phyloP scores from a whole-genome alignment of 352 stramenopile genomes.

The Halophytophthora polymorphica region DNA sequence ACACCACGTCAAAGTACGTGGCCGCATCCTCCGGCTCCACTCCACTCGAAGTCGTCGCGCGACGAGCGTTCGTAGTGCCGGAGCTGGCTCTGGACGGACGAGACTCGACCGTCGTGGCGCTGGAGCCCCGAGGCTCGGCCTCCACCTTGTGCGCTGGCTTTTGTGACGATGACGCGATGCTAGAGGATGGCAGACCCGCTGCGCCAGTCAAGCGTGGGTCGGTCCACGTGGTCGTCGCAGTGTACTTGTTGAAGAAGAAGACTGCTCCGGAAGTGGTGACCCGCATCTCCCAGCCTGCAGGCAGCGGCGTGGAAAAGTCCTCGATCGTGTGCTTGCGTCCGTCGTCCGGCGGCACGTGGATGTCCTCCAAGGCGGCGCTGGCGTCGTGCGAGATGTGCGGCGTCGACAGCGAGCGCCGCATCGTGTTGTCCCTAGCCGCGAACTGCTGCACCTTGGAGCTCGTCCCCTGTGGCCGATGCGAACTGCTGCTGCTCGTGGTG shows the following conservation, averaged over 20 bases:
- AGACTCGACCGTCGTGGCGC: slow-evolving; percentile 10
- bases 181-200: slow-evolving; percentile 8
- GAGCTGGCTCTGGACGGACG: slow-evolving; percentile 20
- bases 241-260: slow-evolving; percentile 79
- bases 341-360: slow-evolving; percentile 52
- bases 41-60: background rate
- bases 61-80: slow-evolving; percentile 7
- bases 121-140: slow-evolving; percentile 6
- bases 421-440: slow-evolving; percentile 22
- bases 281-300: slow-evolving; percentile 79
- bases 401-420: slow-evolving; percentile 42
- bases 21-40: slow-evolving; percentile 12
- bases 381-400: slow-evolving; percentile 28
- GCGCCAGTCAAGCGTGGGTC: slow-evolving; percentile 43
- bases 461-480: slow-evolving; percentile 21
- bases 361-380: slow-evolving; percentile 19
- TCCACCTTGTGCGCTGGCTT: slow-evolving; percentile 12
- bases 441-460: slow-evolving; percentile 23
- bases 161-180: slow-evolving; percentile 5
- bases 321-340: slow-evolving; percentile 59
- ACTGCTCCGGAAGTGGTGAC: slow-evolving; percentile 63
- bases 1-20: slow-evolving; percentile 64
- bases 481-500: slow-evolving; percentile 4
- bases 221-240: slow-evolving; percentile 71
- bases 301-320: slow-evolving; percentile 72